Base-by-base conservation (phyloP, 352 stramenopile genomes). In the Globisporangium paddicum region DNA sequence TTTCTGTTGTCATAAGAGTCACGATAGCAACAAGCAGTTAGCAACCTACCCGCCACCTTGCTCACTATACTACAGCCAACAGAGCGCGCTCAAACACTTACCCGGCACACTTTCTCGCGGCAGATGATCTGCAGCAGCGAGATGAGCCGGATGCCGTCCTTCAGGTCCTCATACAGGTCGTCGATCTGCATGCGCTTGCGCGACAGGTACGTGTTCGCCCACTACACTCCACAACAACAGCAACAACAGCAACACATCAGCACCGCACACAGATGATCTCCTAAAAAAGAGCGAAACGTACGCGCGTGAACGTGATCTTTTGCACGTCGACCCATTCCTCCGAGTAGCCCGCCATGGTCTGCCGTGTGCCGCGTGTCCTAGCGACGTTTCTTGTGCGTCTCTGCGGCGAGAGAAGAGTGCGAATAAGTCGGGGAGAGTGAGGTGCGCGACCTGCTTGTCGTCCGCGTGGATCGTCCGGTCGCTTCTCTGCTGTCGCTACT, bases 231-330 rank as follows among this genome's bases (percentile, higher is more conserved):
- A 28, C 13, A 48, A 9, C 8, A 16, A 53, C 10, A 38, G 19
- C 18, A 54, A 16, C 5, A n/a, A 52, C 21, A 23, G 28, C 37
- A n/a, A n/a, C n/a, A n/a, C n/a, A 58, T 37, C 5, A 38, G 30
- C 41, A 42, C 28, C 3, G 28, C 28, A 32, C 3, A 16, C 8
- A 23, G 56, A 45, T 11, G 44, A 30, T 6, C 49, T 25, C 30
- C 6, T 38, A 6, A 25, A 18, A 13, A 42, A 23, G 40, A 54
- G 47, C 5, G 40, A 28, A n/a, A 74, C 63, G 73, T 54, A 95
- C 85, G 69, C 89, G 70, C 28, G 89, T 97, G 71, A 97, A 97
- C 8, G 89, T 96, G 71, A 79, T 96, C 69, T 95, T 96, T 74
- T 97, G 89, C 47, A 97, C 81, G 58, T 93, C 85, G 46, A 96